A percentile compares a stretch with the other conserved stretches of the same genome.
Evolutionary conservation across 306 rosid species (phyloP).

Genomic region (Ochetophila trinervis): DNA sequence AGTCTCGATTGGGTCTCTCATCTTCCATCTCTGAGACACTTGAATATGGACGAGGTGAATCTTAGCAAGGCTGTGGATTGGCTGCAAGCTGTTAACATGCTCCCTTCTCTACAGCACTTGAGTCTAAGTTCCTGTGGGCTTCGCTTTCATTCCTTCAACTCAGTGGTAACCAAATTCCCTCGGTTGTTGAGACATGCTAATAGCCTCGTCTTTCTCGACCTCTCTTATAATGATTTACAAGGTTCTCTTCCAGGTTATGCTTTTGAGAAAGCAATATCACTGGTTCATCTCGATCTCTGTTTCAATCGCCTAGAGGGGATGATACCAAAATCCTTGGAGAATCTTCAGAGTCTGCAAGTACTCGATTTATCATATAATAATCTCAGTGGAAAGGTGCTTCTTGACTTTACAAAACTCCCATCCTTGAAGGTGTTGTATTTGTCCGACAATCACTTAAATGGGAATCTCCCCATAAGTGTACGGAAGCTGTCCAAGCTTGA

Average conservation of each 20-base stretch:
- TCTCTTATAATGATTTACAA: not conserved
- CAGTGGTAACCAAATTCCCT: not conserved
- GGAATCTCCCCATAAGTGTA: not conserved
- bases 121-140: not conserved
- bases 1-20: not conserved
- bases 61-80: conserved; percentile 1
- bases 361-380: not conserved
- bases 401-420: not conserved
- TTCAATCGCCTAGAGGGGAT: not conserved
- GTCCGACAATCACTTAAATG: not conserved
- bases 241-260: not conserved
- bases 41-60: not conserved
- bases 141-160: not conserved
- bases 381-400: not conserved
- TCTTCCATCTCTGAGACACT: not conserved
- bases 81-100: not conserved
- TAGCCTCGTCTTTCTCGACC: not conserved
- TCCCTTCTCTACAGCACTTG: conserved; percentile 2
- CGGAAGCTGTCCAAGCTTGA: not conserved
- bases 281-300: not conserved
- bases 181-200: not conserved
- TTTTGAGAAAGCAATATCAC: not conserved
- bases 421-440: not conserved
- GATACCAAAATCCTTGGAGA: not conserved
- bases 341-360: not conserved